Evolutionary conservation across 2,329 filamentous ascomycete species (phyloP), one percentile per base, ranked within the genome.

Genomic region (Penicillium sp.): DNA sequence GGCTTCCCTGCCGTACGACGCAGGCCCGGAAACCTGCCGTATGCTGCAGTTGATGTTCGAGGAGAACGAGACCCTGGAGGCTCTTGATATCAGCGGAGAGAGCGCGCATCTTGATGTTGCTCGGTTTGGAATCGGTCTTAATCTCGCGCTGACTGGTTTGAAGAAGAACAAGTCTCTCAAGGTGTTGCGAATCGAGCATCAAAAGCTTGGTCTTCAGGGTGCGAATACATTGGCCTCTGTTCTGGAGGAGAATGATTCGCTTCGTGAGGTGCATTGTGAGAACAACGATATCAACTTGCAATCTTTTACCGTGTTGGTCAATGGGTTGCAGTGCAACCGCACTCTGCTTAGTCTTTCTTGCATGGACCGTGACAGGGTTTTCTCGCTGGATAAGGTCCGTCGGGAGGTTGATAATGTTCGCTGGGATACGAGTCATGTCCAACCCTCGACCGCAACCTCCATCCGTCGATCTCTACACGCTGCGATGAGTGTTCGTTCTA

Each of bases 201-300:
- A 91, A 76, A 88, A 86, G 65, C 82, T 91, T 7, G 89, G 89
- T 4, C 74, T 90, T 24, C 87, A 89, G 75, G 89, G 89, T 35
- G 89, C 89, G 4, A 90, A 86, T 70, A 89, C 88, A 0, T 79
- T 91, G 38, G 86, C 89, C 1, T 88, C 89, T 19, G 88, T 91
- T 17, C 78, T 91, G 38, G 86, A 89, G 69, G 82, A 82, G 63
- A 91, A 91, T 69, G 80, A 76, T 2, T 85, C 84, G 1, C 77
- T 92, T 5, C 82, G 84, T 28, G 86, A 91, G 71, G 81, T 92
- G 6, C 83, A 90, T 68, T 91, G 89, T 73, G 88, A 89, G 64
- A 87, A 89, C 73, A 92, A 92, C 70, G 86, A 88, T 58, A 89
- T 91, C 59, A 88, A 88, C 50, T 80, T 91, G n/a, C 86, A 89